phyloP scores from a whole-genome alignment of 495 filamentous ascomycete species.

The Penicillium daleae region DNA sequence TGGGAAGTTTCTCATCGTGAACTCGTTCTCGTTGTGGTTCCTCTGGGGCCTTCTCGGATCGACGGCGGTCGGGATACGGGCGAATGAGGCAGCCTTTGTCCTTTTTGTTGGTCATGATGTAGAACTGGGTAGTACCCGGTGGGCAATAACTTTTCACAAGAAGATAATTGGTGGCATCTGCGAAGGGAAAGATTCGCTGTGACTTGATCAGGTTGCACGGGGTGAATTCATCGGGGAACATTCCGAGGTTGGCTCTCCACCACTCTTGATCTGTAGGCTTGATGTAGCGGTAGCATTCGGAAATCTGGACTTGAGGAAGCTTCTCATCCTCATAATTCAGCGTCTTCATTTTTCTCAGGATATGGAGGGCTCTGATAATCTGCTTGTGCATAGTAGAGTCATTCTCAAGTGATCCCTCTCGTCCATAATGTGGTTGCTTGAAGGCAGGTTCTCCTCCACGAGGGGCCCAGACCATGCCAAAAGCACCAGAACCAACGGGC shows the following conservation, averaged over 20 bases:
- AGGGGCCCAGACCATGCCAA: background rate
- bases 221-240: background rate
- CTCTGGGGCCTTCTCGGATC: background rate
- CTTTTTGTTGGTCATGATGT: background rate
- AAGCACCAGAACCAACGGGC: background rate
- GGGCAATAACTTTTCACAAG: background rate
- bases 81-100: background rate
- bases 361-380: background rate
- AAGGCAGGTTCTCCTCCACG: background rate
- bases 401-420: background rate
- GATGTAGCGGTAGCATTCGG: background rate
- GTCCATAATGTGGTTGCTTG: background rate
- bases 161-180: background rate
- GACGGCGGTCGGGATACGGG: background rate
- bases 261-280: background rate
- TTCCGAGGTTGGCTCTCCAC: background rate
- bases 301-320: background rate
- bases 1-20: background rate
- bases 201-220: slow-evolving; percentile 1
- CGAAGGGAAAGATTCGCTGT: background rate
- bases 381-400: background rate
- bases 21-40: background rate
- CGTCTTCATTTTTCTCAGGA: background rate
- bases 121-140: background rate
- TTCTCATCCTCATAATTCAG: background rate